Conservation (phyloP, 169 alveolate genomes). For the Eimeria sp. region DNA sequence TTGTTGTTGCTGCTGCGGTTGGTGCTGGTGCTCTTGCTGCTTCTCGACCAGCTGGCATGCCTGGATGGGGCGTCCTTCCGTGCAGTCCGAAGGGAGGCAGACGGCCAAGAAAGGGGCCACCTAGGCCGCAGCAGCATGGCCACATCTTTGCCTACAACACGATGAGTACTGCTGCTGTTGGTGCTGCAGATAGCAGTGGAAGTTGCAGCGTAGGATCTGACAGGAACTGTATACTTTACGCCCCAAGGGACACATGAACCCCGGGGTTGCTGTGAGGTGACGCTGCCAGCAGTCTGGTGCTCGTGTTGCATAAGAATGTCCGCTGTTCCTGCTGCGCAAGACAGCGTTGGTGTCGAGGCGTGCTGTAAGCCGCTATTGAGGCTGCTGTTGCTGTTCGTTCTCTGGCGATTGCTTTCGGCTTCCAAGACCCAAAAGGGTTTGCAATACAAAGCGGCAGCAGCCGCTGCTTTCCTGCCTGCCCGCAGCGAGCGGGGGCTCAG, state of each 20-base stretch:
- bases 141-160: background rate
- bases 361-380: background rate
- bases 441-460: slow-evolving; percentile 57
- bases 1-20: slow-evolving; percentile 41
- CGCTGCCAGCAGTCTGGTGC: slow-evolving; percentile 16
- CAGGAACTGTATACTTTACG: slow-evolving; percentile 60
- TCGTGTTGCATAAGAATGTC: slow-evolving; percentile 12
- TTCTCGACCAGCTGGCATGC: background rate
- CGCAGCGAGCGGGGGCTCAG: slow-evolving; percentile 35
- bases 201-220: slow-evolving; percentile 39
- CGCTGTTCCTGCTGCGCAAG: background rate
- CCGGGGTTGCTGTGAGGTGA: background rate
- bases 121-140: slow-evolving; percentile 70
- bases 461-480: slow-evolving; percentile 32
- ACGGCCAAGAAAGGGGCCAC: slow-evolving; percentile 67
- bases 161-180: background rate
- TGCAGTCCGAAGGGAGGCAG: slow-evolving; percentile 39
- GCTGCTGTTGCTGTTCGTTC: slow-evolving; percentile 24
- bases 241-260: slow-evolving; percentile 56
- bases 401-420: background rate
- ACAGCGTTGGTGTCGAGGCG: background rate
- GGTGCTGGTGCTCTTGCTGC: slow-evolving; percentile 42
- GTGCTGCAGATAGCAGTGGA: slow-evolving; percentile 10
- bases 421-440: slow-evolving; percentile 36
- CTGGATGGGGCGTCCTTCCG: background rate